A percentile compares a stretch with the other conserved stretches of the same genome.
These are phyloP conservation scores for Ophiosphaerella herpotricha DNA, from an alignment of 2,329 filamentous ascomycete genomes.

Conservation along the genomic window DNA sequence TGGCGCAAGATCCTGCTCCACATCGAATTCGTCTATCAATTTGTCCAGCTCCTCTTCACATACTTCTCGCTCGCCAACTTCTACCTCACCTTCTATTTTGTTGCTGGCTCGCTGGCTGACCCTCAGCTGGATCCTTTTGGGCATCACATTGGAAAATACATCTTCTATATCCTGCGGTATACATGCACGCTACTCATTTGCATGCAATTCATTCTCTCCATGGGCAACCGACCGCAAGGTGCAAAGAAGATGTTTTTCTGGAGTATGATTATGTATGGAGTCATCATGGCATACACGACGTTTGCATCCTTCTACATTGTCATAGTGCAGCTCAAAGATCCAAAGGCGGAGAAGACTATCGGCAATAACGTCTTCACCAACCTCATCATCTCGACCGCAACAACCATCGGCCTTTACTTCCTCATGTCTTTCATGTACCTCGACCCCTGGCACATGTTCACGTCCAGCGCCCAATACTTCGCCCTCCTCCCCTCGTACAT, in stretches of 20 bases:
- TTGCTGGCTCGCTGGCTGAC: slow-evolving; percentile 87
- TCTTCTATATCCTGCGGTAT: slow-evolving; percentile 88
- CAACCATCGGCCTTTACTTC: slow-evolving; percentile 92
- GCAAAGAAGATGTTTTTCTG: slow-evolving; percentile 87
- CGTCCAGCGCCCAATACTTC: slow-evolving; percentile 88
- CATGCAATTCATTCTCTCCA: slow-evolving; percentile 93
- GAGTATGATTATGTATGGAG: slow-evolving; percentile 84
- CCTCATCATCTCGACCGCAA: slow-evolving; percentile 84
- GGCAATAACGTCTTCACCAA: slow-evolving; percentile 95
- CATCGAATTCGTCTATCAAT: slow-evolving; percentile 94
- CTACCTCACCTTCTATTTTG: slow-evolving; percentile 98
- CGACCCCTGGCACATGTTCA: slow-evolving; percentile 99
- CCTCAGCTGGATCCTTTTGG: slow-evolving; percentile 85
- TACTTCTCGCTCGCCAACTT: slow-evolving; percentile 99
- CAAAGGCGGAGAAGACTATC: slow-evolving; percentile 59
- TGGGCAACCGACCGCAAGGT: slow-evolving; percentile 95
- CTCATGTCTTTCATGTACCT: slow-evolving; percentile 95
- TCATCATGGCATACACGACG: slow-evolving; percentile 96
- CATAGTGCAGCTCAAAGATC: slow-evolving; percentile 71
- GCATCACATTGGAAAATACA: slow-evolving; percentile 78
- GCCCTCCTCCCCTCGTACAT: slow-evolving; percentile 90
- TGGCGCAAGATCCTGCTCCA: slow-evolving; percentile 88
- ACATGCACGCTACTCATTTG: slow-evolving; percentile 84
- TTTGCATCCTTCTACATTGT: slow-evolving; percentile 91
- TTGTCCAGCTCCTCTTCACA: slow-evolving; percentile 90